A percentile compares a stretch with the other conserved stretches of the same genome.
These are phyloP conservation scores for Cetradonia linearis DNA, from an alignment of 495 filamentous ascomycete genomes.

Conservation along the genomic window DNA sequence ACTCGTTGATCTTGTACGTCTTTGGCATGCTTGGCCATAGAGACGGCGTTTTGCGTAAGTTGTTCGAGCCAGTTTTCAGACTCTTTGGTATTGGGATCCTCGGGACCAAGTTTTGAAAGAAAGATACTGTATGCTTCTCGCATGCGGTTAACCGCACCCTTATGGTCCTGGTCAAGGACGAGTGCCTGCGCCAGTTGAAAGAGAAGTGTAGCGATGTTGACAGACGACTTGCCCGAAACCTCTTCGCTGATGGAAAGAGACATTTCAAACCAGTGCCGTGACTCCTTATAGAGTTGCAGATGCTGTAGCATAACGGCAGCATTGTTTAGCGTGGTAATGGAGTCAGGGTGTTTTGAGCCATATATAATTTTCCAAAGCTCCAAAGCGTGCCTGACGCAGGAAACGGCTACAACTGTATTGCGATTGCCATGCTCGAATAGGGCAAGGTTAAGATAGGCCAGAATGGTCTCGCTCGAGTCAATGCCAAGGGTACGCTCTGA, in stretches of 20 bases:
- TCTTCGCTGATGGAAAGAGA: conserved; percentile 78
- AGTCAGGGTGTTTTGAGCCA: conserved; percentile 86
- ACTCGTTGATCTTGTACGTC: conserved; percentile 63
- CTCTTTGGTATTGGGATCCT: conserved; percentile 93
- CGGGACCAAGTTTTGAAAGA: conserved; percentile 65
- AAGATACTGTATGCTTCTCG: conserved; percentile 94
- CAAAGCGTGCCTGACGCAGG: conserved; percentile 84
- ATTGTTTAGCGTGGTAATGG: conserved; percentile 98
- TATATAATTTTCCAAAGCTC: conserved; percentile 97
- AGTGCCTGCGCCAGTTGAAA: conserved; percentile 96
- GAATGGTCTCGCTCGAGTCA: conserved; percentile 84
- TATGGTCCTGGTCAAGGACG: conserved; percentile 84
- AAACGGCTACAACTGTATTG: conserved; percentile 72
- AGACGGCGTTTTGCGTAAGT: conserved; percentile 87
- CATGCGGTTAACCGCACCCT: conserved; percentile 83
- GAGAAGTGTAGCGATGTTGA: conserved; percentile 89
- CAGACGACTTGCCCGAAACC: conserved; percentile 73
- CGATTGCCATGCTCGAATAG: conserved; percentile 89
- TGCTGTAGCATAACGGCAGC: conserved; percentile 96
- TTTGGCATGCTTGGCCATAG: conserved; percentile 83
- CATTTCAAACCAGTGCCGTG: conserved; percentile 91
- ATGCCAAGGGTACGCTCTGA: conserved; percentile 90
- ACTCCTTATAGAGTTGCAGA: conserved; percentile 83
- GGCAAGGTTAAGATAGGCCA: conserved; percentile 89
- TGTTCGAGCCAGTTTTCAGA: conserved; percentile 92